These are phyloP conservation scores for Trypethelium eluteriae DNA, from an alignment of 495 filamentous ascomycete genomes.

Conservation along the genomic window DNA sequence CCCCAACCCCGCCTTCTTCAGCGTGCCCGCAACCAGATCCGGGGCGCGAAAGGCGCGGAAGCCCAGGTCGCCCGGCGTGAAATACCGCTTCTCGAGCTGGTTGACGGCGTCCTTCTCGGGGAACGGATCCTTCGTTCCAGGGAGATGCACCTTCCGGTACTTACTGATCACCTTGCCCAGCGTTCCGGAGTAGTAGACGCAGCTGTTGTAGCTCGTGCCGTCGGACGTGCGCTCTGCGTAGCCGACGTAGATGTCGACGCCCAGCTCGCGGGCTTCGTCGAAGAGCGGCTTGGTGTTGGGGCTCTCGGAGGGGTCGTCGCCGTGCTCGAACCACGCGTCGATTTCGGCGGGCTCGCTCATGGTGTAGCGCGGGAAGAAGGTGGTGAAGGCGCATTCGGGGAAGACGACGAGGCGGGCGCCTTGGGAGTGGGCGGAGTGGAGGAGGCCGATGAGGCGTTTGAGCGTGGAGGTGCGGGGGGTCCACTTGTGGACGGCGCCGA, in stretches of 20 bases:
- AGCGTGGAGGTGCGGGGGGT: constrained; percentile 32
- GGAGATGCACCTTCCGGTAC: constrained; percentile 47
- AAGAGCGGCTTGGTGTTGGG: constrained; percentile 42
- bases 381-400: constrained; percentile 44
- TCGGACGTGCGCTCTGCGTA: constrained; percentile 39
- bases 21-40: constrained; percentile 31
- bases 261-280: constrained; percentile 36
- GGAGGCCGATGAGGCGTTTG: constrained; percentile 39
- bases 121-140: constrained; percentile 42
- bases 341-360: constrained; percentile 36
- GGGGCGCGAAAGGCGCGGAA: constrained; percentile 44
- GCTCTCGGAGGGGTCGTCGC: constrained; percentile 32
- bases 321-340: constrained; percentile 42
- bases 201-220: constrained; percentile 40
- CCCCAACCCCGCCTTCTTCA: constrained; percentile 10
- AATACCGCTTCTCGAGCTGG: constrained; percentile 47
- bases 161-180: constrained; percentile 37
- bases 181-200: constrained; percentile 42
- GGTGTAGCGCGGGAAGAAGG: constrained; percentile 45
- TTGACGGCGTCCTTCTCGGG: constrained; percentile 40
- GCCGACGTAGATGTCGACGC: constrained; percentile 43
- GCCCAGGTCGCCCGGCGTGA: constrained; percentile 42
- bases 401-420: constrained; percentile 42
- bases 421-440: constrained; percentile 33
- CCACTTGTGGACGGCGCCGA: constrained; percentile 17